Evolutionary conservation across 1,139 yeast genomes (phyloP).

Genomic region (Diutina mesorugosa): DNA sequence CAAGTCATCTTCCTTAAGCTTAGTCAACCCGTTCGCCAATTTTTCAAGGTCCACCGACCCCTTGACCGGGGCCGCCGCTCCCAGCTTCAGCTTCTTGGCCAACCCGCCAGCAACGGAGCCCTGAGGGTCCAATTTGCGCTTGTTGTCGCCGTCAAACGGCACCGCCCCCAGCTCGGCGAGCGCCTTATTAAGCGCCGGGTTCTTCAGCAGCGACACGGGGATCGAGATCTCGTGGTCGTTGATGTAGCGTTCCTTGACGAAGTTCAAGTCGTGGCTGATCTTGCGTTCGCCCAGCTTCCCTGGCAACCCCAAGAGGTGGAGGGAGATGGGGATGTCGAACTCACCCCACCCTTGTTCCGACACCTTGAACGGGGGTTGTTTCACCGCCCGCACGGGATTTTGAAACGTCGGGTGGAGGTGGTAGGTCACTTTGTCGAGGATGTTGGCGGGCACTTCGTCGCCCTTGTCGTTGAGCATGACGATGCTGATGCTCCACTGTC

Average conservation of each 20-base stretch:
- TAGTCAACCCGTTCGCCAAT: constrained; percentile 81
- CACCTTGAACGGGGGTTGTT: constrained; percentile 77
- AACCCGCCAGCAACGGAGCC: constrained; percentile 9
- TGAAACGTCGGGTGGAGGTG: constrained; percentile 90
- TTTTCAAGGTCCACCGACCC: constrained; percentile 80
- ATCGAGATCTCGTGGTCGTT: constrained; percentile 67
- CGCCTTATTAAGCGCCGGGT: constrained; percentile 51
- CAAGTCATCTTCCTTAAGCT: constrained; percentile 82
- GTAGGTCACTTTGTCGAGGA: constrained; percentile 87
- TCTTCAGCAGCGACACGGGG: constrained; percentile 45
- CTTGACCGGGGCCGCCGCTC: constrained; percentile 37
- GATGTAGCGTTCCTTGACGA: constrained; percentile 61
- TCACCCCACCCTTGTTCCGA: constrained; percentile 99
- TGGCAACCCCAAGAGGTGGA: constrained; percentile 46
- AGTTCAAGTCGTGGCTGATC: constrained; percentile 80
- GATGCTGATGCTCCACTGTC: constrained; percentile 81
- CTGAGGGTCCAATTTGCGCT: constrained; percentile 12
- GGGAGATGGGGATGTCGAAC: constrained; percentile 73
- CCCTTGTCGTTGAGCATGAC: constrained; percentile 69
- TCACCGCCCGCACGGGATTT: constrained; percentile 73
- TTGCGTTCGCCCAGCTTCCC: constrained; percentile 87
- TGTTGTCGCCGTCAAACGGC: constrained; percentile 29
- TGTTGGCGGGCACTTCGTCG: constrained; percentile 71
- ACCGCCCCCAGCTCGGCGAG: constrained; percentile 75
- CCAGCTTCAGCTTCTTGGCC: constrained; percentile 46